Conservation (phyloP, 1,284 basidiomycete genomes). For the Boletellus sp. region DNA sequence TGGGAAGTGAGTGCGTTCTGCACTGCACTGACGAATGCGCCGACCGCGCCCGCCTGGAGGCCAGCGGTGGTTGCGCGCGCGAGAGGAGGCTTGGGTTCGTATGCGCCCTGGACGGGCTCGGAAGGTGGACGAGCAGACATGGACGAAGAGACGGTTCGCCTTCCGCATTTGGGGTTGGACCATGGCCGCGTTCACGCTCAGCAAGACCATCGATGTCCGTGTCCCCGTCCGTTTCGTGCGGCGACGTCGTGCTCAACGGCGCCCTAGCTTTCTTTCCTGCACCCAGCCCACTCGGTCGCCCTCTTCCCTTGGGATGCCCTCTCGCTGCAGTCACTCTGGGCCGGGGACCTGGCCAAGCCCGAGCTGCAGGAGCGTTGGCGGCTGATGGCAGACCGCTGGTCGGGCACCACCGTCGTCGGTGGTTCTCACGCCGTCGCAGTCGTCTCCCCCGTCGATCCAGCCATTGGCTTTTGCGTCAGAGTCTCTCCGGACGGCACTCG, state of each 20-base stretch:
- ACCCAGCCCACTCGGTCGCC: conserved; percentile 36
- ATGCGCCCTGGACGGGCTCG: conserved; percentile 31
- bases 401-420: conserved; percentile 49
- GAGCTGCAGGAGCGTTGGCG: conserved; percentile 42
- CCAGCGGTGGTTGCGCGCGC: conserved; percentile 61
- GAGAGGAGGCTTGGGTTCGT: conserved; percentile 57
- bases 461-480: conserved; percentile 35
- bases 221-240: not conserved
- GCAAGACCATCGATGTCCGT: conserved; percentile 30
- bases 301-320: conserved; percentile 57
- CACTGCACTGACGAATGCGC: conserved; percentile 74
- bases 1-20: conserved; percentile 85
- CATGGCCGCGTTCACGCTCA: conserved; percentile 21
- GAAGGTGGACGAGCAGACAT: conserved; percentile 36
- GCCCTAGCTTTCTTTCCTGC: conserved; percentile 24
- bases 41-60: conserved; percentile 70
- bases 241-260: conserved; percentile 9
- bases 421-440: conserved; percentile 33
- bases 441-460: conserved; percentile 26
- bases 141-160: conserved; percentile 9
- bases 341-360: conserved; percentile 35
- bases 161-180: conserved; percentile 25
- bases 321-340: conserved; percentile 48
- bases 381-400: conserved; percentile 42
- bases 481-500: conserved; percentile 11